phyloP scores from a whole-genome alignment of 108 stramenopile genomes.

The Discostella stelligeroides region DNA sequence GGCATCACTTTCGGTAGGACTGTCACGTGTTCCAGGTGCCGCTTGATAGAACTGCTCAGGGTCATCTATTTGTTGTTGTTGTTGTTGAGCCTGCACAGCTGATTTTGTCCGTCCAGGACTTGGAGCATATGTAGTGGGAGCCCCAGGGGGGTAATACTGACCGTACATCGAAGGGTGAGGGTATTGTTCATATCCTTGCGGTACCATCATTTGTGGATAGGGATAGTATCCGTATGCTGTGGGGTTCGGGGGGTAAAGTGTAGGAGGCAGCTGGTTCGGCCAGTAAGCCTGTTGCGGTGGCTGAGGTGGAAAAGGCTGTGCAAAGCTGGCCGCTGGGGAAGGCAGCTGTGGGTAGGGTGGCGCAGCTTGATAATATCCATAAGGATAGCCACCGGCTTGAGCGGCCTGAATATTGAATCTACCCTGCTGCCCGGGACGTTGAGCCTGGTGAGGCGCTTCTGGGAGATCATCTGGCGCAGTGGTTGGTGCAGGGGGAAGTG shows the following conservation, averaged over 20 bases:
- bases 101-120: constrained; percentile 5
- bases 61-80: constrained; percentile 2
- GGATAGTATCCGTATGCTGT: constrained; percentile 6
- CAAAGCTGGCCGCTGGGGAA: constrained; percentile 1
- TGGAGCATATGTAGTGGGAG: constrained; percentile 5
- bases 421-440: constrained; percentile 5
- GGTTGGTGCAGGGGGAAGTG: constrained; percentile 6
- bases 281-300: constrained; percentile 3
- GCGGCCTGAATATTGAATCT: constrained; percentile 3
- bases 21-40: background rate
- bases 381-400: constrained; percentile 12
- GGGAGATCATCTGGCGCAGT: constrained; percentile 9
- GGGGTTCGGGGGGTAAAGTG: constrained; percentile 1
- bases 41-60: constrained; percentile 2
- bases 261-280: background rate
- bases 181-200: constrained; percentile 13
- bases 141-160: constrained; percentile 1
- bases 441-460: background rate
- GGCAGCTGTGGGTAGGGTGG: constrained; percentile 1
- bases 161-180: constrained; percentile 9
- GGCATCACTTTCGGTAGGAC: background rate
- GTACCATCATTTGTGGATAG: constrained; percentile 9
- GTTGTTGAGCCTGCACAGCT: background rate
- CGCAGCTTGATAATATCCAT: constrained; percentile 9
- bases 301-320: constrained; percentile 10